Evolutionary conservation across 2,329 filamentous ascomycete genomes (phyloP), one percentile per base, ranked within the genome.

Genomic region (Beauveria pseudobassiana): DNA sequence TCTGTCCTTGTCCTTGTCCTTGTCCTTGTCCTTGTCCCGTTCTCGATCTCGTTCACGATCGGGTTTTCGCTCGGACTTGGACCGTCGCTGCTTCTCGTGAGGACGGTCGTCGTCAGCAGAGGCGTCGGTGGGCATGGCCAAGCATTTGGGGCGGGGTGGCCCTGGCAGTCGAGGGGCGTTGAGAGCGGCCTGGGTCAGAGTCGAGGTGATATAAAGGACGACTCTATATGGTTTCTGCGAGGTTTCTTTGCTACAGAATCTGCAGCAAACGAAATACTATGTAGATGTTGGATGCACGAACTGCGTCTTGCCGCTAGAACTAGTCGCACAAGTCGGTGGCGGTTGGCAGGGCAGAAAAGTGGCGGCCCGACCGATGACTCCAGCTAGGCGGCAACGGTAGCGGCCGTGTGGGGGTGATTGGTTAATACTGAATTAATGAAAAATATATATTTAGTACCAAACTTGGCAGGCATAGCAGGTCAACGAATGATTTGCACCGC

Each of bases 81-180:
- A 71, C 64, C 74, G 74, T 63, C 72, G 69, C 45, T 70, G 62
- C 67, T 77, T 78, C 60, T 79, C 77, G 68, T 73, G 76, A 50
- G 72, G 67, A 55, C 69, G 72, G 64, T 75, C 72, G 63, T 73
- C 70, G 66, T 71, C 71, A 58, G 70, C 68, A 55, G 70, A 67
- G 64, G 69, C 67, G 62, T 76, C 75, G 65, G 74, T 71, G 56
- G 76, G 73, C 76, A 78, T 78, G 65, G 66, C 62, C 55, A 61
- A 57, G 62, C 65, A 67, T 67, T 52, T 56, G 58, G 45, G 51
- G 59, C 51, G 59, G 57, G 59, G 59, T 55, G 42, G 30, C 51
- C 30, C 24, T 24, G 48, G 48, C 20, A 20, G 48, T 46, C 40
- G 34, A 38, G 20, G 56, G 22, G 8, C 38, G 30, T 54, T 42